These are phyloP conservation scores for Termitomyces sp. DNA, from an alignment of 768 basidiomycete species.

Conservation along the genomic window DNA sequence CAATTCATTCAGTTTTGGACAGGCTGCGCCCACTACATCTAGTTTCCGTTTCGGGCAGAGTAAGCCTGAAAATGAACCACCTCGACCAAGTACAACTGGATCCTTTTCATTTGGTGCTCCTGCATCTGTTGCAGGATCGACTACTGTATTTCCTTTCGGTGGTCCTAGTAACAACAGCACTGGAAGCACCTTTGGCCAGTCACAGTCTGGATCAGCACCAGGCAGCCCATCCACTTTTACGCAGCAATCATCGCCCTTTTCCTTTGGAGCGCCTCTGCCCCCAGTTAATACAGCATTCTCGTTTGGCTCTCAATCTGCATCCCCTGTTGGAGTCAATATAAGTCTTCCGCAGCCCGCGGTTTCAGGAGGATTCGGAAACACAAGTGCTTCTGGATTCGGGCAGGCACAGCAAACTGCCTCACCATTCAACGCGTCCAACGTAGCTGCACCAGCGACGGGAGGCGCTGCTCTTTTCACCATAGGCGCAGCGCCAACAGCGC, in stretches of 20 bases:
- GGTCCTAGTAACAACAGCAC: constrained; percentile 23
- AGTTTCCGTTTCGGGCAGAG: constrained; percentile 44
- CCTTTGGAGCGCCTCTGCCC: constrained; percentile 37
- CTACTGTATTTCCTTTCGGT: constrained; percentile 42
- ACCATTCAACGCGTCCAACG: constrained; percentile 38
- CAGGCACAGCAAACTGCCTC: constrained; percentile 32
- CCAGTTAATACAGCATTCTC: constrained; percentile 33
- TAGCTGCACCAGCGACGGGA: constrained; percentile 29
- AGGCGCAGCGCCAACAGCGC: constrained; percentile 44
- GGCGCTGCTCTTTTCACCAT: constrained; percentile 52
- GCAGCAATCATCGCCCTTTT: constrained; percentile 41
- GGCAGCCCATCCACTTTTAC: constrained; percentile 55
- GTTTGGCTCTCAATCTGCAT: constrained; percentile 57
- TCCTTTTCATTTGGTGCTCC: constrained; percentile 45
- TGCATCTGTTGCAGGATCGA: constrained; percentile 31
- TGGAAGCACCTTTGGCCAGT: constrained; percentile 38
- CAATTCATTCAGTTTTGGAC: constrained; percentile 46
- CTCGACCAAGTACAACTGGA: constrained; percentile 32
- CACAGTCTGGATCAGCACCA: constrained; percentile 41
- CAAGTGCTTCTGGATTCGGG: constrained; percentile 29
- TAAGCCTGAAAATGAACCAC: constrained; percentile 29
- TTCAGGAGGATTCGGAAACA: constrained; percentile 35
- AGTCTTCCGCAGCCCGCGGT: constrained; percentile 31
- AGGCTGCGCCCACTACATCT: constrained; percentile 27
- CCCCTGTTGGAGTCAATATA: constrained; percentile 40